A percentile compares a stretch with the other conserved stretches of the same genome.
Conservation (phyloP, 2,329 filamentous ascomycete genomes). For the Phoma herbarum region DNA sequence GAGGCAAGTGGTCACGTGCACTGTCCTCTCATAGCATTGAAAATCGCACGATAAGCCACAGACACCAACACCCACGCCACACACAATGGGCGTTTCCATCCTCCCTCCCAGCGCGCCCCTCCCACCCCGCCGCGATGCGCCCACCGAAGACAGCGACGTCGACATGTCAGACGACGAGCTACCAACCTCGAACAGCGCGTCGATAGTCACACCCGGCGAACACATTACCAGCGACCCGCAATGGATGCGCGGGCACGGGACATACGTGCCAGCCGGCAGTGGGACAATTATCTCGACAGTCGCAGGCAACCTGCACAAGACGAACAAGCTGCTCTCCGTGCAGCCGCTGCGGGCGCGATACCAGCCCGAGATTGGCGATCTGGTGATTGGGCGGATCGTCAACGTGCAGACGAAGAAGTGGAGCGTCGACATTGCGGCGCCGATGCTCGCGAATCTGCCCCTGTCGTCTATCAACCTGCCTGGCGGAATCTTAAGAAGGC, state of each 20-base stretch:
- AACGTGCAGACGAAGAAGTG: conserved; percentile 94
- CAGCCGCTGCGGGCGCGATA: conserved; percentile 91
- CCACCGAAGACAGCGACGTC: conserved; percentile 58
- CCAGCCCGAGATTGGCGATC: conserved; percentile 93
- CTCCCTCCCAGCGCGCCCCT: conserved; percentile 58
- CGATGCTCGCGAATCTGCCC: conserved; percentile 83
- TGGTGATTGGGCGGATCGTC: conserved; percentile 91
- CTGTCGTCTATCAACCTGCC: conserved; percentile 93
- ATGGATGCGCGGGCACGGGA: conserved; percentile 98
- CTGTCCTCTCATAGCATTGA: not conserved
- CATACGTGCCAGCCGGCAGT: conserved; percentile 71
- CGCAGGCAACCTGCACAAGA: conserved; percentile 87
- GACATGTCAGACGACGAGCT: conserved; percentile 57
- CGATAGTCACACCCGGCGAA: conserved; percentile 87
- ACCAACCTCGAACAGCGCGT: conserved; percentile 40
- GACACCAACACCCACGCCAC: conserved; percentile 1
- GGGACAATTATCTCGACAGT: conserved; percentile 86
- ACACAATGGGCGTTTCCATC: conserved; percentile 67
- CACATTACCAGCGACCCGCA: conserved; percentile 89
- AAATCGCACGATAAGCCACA: not conserved
- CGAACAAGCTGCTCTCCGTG: conserved; percentile 95
- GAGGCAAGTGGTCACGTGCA: not conserved
- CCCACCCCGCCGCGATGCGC: conserved; percentile 41
- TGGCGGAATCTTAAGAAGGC: conserved; percentile 87
- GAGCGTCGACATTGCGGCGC: conserved; percentile 92